A percentile compares a stretch with the other conserved stretches of the same genome.
These are phyloP conservation scores for Rhodamnia argentea DNA, from an alignment of 345 rosid genomes.

Conservation along the genomic window DNA sequence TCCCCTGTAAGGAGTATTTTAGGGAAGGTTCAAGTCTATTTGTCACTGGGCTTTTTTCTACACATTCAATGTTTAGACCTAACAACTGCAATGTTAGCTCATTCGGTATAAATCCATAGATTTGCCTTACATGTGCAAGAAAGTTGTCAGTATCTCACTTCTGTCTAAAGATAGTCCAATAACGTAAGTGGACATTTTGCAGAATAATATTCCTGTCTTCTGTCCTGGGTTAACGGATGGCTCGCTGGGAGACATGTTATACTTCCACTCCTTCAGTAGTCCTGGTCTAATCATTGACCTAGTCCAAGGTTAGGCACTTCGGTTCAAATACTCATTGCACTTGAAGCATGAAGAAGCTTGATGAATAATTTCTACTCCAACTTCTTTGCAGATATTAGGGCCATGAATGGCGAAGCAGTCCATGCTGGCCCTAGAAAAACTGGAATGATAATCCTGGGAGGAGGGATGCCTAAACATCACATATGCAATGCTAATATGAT, in stretches of 20 bases:
- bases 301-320: conserved; percentile 48
- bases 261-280: conserved; percentile 67
- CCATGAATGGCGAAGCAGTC: conserved; percentile 75
- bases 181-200: conserved; percentile 7
- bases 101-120: neutral
- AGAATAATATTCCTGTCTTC: conserved; percentile 87
- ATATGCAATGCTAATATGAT: conserved; percentile 40
- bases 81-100: neutral
- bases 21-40: neutral
- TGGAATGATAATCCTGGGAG: conserved; percentile 88
- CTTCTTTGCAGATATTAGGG: conserved; percentile 56
- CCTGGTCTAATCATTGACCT: conserved; percentile 56
- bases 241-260: conserved; percentile 90
- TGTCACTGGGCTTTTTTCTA: neutral
- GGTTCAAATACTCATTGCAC: neutral
- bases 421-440: conserved; percentile 74
- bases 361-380: neutral
- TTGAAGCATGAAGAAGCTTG: neutral
- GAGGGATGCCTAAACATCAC: conserved; percentile 93
- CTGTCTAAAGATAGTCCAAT: neutral
- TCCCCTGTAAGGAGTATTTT: neutral
- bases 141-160: neutral
- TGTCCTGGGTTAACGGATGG: conserved; percentile 97
- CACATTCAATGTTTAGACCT: neutral
- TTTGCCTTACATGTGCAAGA: neutral